Evolutionary conservation across 257 asterid genomes (phyloP).

Genomic region (Fraxinus anomala): DNA sequence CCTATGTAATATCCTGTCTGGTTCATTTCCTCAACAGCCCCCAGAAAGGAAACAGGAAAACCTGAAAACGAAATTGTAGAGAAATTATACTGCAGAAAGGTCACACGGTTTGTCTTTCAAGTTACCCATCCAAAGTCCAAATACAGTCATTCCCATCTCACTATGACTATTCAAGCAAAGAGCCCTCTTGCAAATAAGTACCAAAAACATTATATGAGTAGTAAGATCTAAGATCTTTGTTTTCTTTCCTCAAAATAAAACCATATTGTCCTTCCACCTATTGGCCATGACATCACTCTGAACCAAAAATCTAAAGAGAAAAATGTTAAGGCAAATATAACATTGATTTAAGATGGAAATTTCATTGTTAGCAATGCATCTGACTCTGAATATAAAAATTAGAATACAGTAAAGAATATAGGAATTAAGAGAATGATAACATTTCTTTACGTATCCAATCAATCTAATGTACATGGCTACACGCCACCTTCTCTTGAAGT

Average conservation of each 20-base stretch:
- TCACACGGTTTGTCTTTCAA: neutral
- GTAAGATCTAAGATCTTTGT: neutral
- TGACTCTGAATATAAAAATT: neutral
- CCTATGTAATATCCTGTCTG: neutral
- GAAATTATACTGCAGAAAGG: neutral
- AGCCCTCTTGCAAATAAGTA: constrained; percentile 20
- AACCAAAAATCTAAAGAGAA: constrained; percentile 20
- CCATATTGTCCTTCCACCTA: neutral
- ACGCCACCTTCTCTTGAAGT: too few relatives aligned
- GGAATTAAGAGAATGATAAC: neutral
- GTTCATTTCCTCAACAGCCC: neutral
- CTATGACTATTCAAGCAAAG: constrained; percentile 13
- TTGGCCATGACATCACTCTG: neutral
- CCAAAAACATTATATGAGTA: neutral
- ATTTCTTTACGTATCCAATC: neutral
- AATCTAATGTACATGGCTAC: too few relatives aligned
- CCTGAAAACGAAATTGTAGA: neutral
- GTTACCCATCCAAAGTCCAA: constrained; percentile 14
- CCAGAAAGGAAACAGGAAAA: neutral
- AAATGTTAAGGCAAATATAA: neutral
- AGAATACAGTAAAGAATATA: neutral
- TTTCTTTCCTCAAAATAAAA: neutral
- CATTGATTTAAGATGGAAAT: neutral
- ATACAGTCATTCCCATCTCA: constrained; percentile 13
- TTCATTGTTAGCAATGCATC: constrained; percentile 8